Percentiles rank a stretch among this genome's conserved stretches.
These are phyloP conservation scores for Phytophthora fragariaefolia DNA, from an alignment of 352 stramenopile genomes.

Conservation along the genomic window DNA sequence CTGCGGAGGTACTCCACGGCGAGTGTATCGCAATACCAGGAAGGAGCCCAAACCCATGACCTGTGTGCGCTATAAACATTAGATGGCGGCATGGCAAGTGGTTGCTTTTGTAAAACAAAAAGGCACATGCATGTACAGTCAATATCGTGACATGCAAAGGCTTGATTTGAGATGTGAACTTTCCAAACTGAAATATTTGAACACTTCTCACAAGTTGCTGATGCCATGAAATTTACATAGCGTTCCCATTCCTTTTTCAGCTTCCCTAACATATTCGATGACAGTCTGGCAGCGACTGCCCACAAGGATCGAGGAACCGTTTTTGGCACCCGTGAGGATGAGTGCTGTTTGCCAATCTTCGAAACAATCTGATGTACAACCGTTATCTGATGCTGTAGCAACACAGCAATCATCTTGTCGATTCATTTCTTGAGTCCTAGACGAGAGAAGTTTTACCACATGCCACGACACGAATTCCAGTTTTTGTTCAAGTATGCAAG, in stretches of 20 bases:
- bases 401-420: slow-evolving; percentile 18
- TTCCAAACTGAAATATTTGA: slow-evolving; percentile 18
- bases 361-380: slow-evolving; percentile 19
- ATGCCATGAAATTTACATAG: slow-evolving; percentile 23
- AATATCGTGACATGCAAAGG: slow-evolving; percentile 1
- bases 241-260: slow-evolving; percentile 26
- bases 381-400: slow-evolving; percentile 26
- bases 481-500: slow-evolving; percentile 20
- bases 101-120: not conserved
- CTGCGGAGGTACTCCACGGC: too few relatives aligned
- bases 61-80: too few relatives aligned
- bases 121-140: not conserved
- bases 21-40: too few relatives aligned
- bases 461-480: slow-evolving; percentile 18
- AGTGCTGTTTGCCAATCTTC: slow-evolving; percentile 1
- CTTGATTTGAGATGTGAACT: slow-evolving; percentile 1
- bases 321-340: not conserved
- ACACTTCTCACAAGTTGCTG: slow-evolving; percentile 32
- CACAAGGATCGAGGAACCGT: slow-evolving; percentile 9
- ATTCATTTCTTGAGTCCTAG: slow-evolving; percentile 13
- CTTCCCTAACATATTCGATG: slow-evolving; percentile 4
- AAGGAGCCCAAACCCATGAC: too few relatives aligned
- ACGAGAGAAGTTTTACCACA: slow-evolving; percentile 22
- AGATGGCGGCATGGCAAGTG: not conserved
- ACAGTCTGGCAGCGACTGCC: not conserved